A percentile compares a stretch with the other conserved stretches of the same genome.
Conservation (phyloP, 2,329 filamentous ascomycete genomes). For the Calonectria crousiana region DNA sequence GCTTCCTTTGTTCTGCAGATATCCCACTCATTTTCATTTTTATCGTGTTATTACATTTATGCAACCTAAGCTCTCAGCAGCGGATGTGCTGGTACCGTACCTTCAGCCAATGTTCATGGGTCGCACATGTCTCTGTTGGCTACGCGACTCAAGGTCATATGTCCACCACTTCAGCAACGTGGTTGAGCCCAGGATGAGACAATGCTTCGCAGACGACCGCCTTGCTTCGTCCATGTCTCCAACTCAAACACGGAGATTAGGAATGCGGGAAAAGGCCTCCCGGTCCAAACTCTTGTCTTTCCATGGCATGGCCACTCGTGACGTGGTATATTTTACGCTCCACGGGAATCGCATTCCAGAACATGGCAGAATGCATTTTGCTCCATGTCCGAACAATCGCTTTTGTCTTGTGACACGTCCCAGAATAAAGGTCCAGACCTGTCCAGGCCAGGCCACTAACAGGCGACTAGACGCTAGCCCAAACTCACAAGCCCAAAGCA, state of each 20-base stretch:
- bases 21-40: neutral
- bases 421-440: conserved; percentile 25
- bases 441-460: conserved; percentile 27
- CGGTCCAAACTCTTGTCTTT: neutral
- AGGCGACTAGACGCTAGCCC: conserved; percentile 1
- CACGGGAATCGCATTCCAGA: conserved; percentile 40
- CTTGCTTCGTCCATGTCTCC: conserved; percentile 1
- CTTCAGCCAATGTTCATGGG: neutral
- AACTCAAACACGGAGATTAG: neutral
- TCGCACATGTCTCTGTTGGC: neutral
- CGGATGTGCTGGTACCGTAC: neutral
- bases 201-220: conserved; percentile 5
- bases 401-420: conserved; percentile 25
- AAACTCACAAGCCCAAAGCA: conserved; percentile 50
- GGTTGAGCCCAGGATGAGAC: conserved; percentile 2
- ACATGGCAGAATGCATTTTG: conserved; percentile 28
- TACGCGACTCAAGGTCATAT: neutral
- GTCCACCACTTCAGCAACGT: neutral
- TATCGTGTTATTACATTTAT: neutral
- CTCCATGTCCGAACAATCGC: conserved; percentile 25
- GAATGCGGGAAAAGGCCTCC: neutral
- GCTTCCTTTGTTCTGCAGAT: neutral
- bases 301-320: conserved; percentile 12
- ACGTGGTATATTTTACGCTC: conserved; percentile 19
- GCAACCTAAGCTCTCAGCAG: neutral